Evolutionary conservation across 805 yeast species (phyloP).

Genomic region (Wickerhamiella bombiphila): DNA sequence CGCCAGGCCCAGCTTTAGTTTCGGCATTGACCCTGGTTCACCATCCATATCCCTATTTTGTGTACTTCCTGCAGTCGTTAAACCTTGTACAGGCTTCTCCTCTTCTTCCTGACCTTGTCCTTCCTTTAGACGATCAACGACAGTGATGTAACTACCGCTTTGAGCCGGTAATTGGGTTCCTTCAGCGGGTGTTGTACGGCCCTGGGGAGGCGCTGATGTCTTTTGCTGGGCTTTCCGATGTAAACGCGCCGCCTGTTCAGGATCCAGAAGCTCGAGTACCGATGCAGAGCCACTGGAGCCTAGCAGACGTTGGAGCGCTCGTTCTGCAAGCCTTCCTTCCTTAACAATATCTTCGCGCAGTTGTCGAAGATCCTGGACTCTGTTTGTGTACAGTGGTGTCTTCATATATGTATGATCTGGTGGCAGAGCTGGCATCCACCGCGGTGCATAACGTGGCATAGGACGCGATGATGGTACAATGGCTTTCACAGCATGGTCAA

Average conservation of each 20-base stretch:
- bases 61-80: neutral
- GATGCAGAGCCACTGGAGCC: constrained; percentile 18
- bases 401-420: constrained; percentile 84
- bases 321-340: constrained; percentile 71
- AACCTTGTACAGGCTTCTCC: neutral
- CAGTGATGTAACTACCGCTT: neutral
- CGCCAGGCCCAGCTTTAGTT: too few relatives aligned
- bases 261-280: constrained; percentile 11
- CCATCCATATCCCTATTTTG: neutral
- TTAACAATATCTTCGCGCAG: constrained; percentile 59
- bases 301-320: constrained; percentile 50
- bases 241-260: constrained; percentile 2
- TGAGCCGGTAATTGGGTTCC: neutral
- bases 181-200: neutral
- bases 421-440: constrained; percentile 77
- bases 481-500: constrained; percentile 33
- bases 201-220: neutral
- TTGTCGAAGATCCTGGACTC: constrained; percentile 53
- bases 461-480: constrained; percentile 40
- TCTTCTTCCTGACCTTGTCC: neutral
- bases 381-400: constrained; percentile 52
- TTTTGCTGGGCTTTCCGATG: neutral
- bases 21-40: constrained; percentile 1
- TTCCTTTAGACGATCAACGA: neutral
- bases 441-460: constrained; percentile 39